These are phyloP conservation scores for Bassia scoparia DNA, from an alignment of 148 eudicot genomes.

Conservation along the genomic window DNA sequence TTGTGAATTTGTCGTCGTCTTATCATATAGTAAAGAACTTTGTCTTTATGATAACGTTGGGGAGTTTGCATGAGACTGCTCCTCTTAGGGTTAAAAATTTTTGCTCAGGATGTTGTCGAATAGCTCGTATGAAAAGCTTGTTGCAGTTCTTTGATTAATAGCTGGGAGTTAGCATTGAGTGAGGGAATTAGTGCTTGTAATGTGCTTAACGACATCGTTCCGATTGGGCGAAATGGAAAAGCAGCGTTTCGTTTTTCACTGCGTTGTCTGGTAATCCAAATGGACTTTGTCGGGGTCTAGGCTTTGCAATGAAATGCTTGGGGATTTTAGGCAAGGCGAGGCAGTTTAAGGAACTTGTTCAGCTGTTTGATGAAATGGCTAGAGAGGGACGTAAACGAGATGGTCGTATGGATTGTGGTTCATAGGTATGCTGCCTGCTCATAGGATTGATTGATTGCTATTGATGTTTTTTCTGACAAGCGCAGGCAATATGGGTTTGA, in stretches of 20 bases:
- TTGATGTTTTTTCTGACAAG: conserved; percentile 47
- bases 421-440: conserved; percentile 70
- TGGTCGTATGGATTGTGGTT: conserved; percentile 52
- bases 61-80: too few relatives aligned
- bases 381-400: conserved; percentile 46
- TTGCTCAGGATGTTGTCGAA: conserved; percentile 34
- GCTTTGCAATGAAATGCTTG: conserved; percentile 59
- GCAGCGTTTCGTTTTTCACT: conserved; percentile 59
- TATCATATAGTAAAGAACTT: too few relatives aligned
- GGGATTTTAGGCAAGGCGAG: conserved; percentile 61
- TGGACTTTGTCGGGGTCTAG: conserved; percentile 41
- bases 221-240: conserved; percentile 70
- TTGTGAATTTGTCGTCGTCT: too few relatives aligned
- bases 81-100: conserved; percentile 40
- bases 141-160: conserved; percentile 32
- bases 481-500: conserved; percentile 54
- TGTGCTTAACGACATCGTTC: conserved; percentile 62
- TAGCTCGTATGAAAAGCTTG: conserved; percentile 37
- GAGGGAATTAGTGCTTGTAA: conserved; percentile 55
- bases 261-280: conserved; percentile 39
- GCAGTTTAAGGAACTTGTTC: conserved; percentile 47
- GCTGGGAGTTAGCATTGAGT: conserved; percentile 29
- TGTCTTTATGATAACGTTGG: neutral
- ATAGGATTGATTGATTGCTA: conserved; percentile 60
- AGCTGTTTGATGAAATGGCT: conserved; percentile 77